A percentile compares a stretch with the other conserved stretches of the same genome.
phyloP scores from a whole-genome alignment of 1,284 basidiomycete species.

The Macrocystidia cucumis region DNA sequence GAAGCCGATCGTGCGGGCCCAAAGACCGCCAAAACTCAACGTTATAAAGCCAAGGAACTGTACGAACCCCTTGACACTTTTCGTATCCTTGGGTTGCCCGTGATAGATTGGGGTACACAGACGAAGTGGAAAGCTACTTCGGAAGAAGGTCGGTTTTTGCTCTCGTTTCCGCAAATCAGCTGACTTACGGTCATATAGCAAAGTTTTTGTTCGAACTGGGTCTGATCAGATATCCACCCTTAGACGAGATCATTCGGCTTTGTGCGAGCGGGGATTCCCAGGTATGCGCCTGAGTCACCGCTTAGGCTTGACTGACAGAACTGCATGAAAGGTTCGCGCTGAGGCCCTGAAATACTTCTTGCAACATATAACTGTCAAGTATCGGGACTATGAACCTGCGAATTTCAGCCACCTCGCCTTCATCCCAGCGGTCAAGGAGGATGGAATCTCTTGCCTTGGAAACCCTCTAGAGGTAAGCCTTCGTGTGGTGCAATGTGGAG shows the following conservation, averaged over 20 bases:
- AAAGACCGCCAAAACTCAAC: slow-evolving; percentile 25
- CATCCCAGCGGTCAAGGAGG: slow-evolving; percentile 67
- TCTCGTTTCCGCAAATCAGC: not conserved
- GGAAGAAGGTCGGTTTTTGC: slow-evolving; percentile 62
- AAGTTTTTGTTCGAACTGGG: slow-evolving; percentile 82
- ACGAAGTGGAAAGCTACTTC: slow-evolving; percentile 73
- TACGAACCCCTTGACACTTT: slow-evolving; percentile 83
- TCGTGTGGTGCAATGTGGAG: not conserved
- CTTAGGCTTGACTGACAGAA: not conserved
- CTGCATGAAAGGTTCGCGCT: slow-evolving; percentile 32
- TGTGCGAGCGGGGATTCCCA: slow-evolving; percentile 47
- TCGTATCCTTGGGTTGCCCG: slow-evolving; percentile 68
- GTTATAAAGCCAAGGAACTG: slow-evolving; percentile 63
- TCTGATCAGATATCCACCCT: slow-evolving; percentile 64
- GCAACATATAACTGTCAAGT: slow-evolving; percentile 58
- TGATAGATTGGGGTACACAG: slow-evolving; percentile 83
- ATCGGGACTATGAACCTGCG: slow-evolving; percentile 54
- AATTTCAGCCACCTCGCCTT: slow-evolving; percentile 59
- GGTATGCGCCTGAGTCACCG: slow-evolving; percentile 15
- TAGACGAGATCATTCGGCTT: slow-evolving; percentile 60
- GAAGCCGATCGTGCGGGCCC: slow-evolving; percentile 32
- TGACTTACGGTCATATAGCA: slow-evolving; percentile 37
- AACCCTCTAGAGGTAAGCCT: slow-evolving; percentile 59
- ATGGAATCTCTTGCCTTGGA: slow-evolving; percentile 44
- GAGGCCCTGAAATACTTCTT: slow-evolving; percentile 75